Evolutionary conservation across 345 rosid species (phyloP).

Genomic region (Conringia planisiliqua): DNA sequence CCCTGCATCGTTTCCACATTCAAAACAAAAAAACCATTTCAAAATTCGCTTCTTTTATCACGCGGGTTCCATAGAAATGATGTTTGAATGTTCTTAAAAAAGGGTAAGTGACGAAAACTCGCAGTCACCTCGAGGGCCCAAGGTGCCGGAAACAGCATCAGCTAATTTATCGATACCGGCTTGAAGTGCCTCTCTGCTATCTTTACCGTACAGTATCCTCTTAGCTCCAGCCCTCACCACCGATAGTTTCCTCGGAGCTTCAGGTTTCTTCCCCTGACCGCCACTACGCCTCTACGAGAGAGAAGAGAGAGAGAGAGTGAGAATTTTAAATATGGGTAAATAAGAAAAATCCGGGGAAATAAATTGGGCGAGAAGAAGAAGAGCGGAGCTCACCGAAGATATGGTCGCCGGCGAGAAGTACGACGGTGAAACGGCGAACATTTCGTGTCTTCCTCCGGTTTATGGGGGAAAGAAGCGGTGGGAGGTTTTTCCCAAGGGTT

Average conservation of each 20-base stretch:
- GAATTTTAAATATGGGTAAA: no score
- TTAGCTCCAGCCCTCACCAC: constrained; percentile 72
- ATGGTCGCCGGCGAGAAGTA: constrained; percentile 24
- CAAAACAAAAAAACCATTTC: constrained; percentile 15
- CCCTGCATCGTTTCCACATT: constrained; percentile 46
- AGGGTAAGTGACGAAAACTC: no score
- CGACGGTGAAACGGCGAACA: constrained; percentile 33
- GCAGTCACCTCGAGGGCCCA: constrained; percentile 67
- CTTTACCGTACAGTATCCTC: constrained; percentile 61
- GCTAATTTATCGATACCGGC: constrained; percentile 87
- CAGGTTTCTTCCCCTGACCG: constrained; percentile 29
- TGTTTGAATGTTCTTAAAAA: not conserved
- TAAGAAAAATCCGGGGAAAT: no score
- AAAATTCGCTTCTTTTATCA: not conserved
- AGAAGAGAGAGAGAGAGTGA: not conserved
- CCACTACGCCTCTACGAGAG: constrained; percentile 36
- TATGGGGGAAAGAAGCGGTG: not conserved
- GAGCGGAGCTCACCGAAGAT: not conserved
- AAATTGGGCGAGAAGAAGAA: not conserved
- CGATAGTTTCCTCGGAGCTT: constrained; percentile 32
- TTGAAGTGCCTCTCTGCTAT: constrained; percentile 68
- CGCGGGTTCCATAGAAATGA: no score
- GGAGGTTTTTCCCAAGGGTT: constrained; percentile 26
- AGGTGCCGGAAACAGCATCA: constrained; percentile 83
- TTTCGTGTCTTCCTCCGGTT: constrained; percentile 6